Percentiles rank a stretch among this genome's conserved stretches.
Conservation (phyloP, 2,329 filamentous ascomycete genomes). For the Dactylella cylindrospora region DNA sequence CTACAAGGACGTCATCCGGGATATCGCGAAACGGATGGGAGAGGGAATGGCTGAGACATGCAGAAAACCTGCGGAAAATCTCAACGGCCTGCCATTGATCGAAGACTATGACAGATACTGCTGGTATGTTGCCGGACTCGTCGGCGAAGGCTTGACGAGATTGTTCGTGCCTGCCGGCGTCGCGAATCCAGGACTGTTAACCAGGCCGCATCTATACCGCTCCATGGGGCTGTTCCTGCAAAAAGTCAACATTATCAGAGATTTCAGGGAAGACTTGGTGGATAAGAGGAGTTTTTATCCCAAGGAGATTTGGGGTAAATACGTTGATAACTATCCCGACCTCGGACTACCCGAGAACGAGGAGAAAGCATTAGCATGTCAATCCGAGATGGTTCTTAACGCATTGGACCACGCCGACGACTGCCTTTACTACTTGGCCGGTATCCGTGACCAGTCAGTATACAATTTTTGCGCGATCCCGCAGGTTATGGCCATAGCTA, state of each 20-base stretch:
- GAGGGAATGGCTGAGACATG: slow-evolving; percentile 98
- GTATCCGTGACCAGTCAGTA: slow-evolving; percentile 89
- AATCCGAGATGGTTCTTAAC: slow-evolving; percentile 91
- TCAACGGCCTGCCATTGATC: slow-evolving; percentile 76
- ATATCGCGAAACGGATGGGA: slow-evolving; percentile 92
- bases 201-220: slow-evolving; percentile 78
- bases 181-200: slow-evolving; percentile 79
- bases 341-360: slow-evolving; percentile 80
- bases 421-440: slow-evolving; percentile 96
- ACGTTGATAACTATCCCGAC: slow-evolving; percentile 86
- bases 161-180: slow-evolving; percentile 85
- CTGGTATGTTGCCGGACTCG: slow-evolving; percentile 97
- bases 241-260: slow-evolving; percentile 98
- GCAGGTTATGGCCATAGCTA: slow-evolving; percentile 96
- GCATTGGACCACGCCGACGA: slow-evolving; percentile 84
- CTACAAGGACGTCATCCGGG: slow-evolving; percentile 84
- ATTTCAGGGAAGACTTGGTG: slow-evolving; percentile 83
- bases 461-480: slow-evolving; percentile 99
- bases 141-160: slow-evolving; percentile 87
- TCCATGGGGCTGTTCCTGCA: slow-evolving; percentile 98
- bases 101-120: slow-evolving; percentile 95
- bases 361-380: slow-evolving; percentile 76
- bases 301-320: slow-evolving; percentile 93
- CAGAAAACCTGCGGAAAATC: slow-evolving; percentile 76
- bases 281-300: slow-evolving; percentile 93